Conservation (phyloP, 129 eudicot genomes). For the Lonicera japonica region DNA sequence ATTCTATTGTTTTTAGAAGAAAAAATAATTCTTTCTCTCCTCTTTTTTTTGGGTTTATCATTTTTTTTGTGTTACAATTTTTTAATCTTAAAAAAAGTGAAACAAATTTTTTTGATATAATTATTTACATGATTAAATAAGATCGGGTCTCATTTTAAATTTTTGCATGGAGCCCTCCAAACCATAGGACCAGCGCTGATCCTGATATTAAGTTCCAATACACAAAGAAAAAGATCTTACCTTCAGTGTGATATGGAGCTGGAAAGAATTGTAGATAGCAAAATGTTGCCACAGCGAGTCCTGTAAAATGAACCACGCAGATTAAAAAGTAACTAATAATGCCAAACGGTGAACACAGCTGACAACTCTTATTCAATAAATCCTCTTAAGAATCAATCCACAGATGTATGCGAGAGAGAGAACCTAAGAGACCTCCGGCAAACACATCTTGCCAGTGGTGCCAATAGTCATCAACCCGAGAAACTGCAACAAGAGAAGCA, state of each 20-base stretch:
- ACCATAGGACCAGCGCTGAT: too few relatives aligned
- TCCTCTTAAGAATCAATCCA: not conserved
- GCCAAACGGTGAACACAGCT: not conserved
- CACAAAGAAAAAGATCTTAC: conserved; percentile 15
- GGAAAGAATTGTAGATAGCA: conserved; percentile 86
- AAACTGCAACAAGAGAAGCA: conserved; percentile 73
- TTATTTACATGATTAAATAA: too few relatives aligned
- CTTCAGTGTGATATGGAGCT: conserved; percentile 65
- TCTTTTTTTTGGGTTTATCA: too few relatives aligned
- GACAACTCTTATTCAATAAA: not conserved
- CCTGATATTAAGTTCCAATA: too few relatives aligned
- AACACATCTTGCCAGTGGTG: conserved; percentile 94
- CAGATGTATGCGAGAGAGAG: conserved; percentile 2
- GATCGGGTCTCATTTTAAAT: too few relatives aligned
- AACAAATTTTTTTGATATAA: too few relatives aligned
- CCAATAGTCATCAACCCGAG: conserved; percentile 93
- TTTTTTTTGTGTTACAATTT: too few relatives aligned
- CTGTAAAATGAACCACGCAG: conserved; percentile 18
- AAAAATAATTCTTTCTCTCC: too few relatives aligned
- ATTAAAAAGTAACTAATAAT: not conserved
- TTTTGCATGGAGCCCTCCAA: too few relatives aligned
- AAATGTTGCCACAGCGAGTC: conserved; percentile 53
- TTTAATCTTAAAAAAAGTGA: too few relatives aligned
- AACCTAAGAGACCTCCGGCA: conserved; percentile 77
- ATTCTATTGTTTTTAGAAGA: too few relatives aligned